Evolutionary conservation across 2,329 filamentous ascomycete species (phyloP), one percentile per base, ranked within the genome.

Genomic region (Metarhizium anisopliae): DNA sequence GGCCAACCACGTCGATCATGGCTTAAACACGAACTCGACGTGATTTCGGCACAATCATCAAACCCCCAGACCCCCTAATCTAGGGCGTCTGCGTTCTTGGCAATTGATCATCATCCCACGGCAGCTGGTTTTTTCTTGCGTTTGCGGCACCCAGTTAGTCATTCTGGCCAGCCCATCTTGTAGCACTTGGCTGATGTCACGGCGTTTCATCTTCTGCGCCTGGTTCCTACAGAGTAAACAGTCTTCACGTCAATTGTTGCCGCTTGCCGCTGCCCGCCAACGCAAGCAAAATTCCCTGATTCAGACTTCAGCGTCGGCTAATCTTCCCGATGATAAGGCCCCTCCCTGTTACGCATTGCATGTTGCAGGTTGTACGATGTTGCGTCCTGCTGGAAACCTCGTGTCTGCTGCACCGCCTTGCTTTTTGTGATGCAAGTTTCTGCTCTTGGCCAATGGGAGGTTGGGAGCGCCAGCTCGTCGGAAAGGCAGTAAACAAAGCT

Each of bases 381-480:
- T 45, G 42, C 42, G n/a, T 45, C 18, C 42, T 45, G 42, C 42
- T 20, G 42, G 6, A 20, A 35, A 47, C n/a, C 18, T 47, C 43
- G 43, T 25, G n/a, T 47, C 25, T 16, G 25, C 45, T 14, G 45
- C 25, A 29, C 14, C 7, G 7, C 45, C 25, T 13, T 30, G 20
- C 18, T 49, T 30, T 30, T n/a, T 30, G 20, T 66, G 61, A 13
- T 18, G 29, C 32, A 63, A 66, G 58, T 65, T 63, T 62, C 63
- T 7, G 2, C 32, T 40, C 38, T 40, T 40, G 14, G 14, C 38
- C 38, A 40, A 40, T 40, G 38, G 10, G 11, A 13, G 10, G 14
- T 16, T 40, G 38, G 13, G 38, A 40, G 10, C 13, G 13, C 13
- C 38, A 40, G 38, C 38, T 16, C 32, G 32, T 7, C 32, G 32